phyloP scores from a whole-genome alignment of 768 basidiomycete species.

The Strobilomyces echinocephalus region DNA sequence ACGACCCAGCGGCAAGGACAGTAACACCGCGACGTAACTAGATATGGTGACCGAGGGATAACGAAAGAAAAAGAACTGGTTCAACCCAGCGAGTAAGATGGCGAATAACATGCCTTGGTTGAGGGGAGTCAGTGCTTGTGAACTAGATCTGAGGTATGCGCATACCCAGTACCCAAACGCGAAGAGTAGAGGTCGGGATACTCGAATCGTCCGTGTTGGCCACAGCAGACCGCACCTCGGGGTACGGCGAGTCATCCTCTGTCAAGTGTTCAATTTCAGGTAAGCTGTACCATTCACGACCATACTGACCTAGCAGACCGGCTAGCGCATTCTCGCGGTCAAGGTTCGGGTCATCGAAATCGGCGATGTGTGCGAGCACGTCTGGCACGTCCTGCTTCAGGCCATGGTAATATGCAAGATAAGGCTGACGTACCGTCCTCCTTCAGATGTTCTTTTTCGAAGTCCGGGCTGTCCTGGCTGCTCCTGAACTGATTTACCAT shows the following conservation, averaged over 20 bases:
- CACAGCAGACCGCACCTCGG: slow-evolving; percentile 75
- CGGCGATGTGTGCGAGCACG: slow-evolving; percentile 1
- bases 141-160: accelerated
- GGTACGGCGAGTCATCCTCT: slow-evolving; percentile 81
- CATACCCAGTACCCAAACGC: slow-evolving; percentile 54
- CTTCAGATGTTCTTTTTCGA: slow-evolving; percentile 13
- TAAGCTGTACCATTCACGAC: background rate
- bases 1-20: slow-evolving; percentile 66
- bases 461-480: background rate
- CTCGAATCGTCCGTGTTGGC: slow-evolving; percentile 65
- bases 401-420: background rate
- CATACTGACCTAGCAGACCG: slow-evolving; percentile 17
- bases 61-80: slow-evolving; percentile 75
- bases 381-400: background rate
- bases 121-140: background rate
- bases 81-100: slow-evolving; percentile 63
- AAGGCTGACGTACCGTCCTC: slow-evolving; percentile 3
- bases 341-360: slow-evolving; percentile 37
- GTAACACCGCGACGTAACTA: slow-evolving; percentile 61
- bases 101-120: slow-evolving; percentile 40
- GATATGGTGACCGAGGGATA: slow-evolving; percentile 45
- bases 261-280: slow-evolving; percentile 11
- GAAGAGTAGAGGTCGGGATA: slow-evolving; percentile 57
- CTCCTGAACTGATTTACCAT: slow-evolving; percentile 14
- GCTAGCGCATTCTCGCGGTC: slow-evolving; percentile 19